Conservation (phyloP, 2,329 filamentous ascomycete genomes). For the Atkinsonella hypoxylon region DNA sequence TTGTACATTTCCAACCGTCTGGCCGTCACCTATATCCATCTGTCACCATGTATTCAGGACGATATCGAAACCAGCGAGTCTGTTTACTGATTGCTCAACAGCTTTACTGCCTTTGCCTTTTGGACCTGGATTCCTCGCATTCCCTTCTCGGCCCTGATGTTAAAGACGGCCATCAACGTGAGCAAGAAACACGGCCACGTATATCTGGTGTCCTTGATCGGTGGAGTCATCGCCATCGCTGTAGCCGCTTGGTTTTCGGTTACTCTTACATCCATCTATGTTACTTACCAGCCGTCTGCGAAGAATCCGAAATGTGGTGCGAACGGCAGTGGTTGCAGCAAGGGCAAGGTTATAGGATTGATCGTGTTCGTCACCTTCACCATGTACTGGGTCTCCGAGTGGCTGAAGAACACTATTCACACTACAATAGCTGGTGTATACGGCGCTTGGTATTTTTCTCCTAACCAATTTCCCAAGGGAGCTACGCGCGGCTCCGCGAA, state of each 20-base stretch:
- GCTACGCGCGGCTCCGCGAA: conserved; percentile 75
- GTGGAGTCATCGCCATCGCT: conserved; percentile 62
- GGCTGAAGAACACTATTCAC: conserved; percentile 88
- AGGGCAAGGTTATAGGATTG: conserved; percentile 69
- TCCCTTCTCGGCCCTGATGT: conserved; percentile 82
- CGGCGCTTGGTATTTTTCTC: conserved; percentile 83
- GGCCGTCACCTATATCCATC: no score
- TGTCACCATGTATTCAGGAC: no score
- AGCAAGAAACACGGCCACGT: conserved; percentile 76
- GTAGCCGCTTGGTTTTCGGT: conserved; percentile 79
- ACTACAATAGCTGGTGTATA: conserved; percentile 80
- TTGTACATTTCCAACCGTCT: no score
- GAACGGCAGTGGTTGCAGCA: conserved; percentile 51
- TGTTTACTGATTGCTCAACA: not conserved
- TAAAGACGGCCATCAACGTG: conserved; percentile 75
- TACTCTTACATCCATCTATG: conserved; percentile 77
- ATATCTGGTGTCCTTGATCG: conserved; percentile 73
- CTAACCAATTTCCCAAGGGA: conserved; percentile 56
- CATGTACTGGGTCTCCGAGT: conserved; percentile 89
- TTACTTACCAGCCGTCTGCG: conserved; percentile 59
- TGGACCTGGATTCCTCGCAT: conserved; percentile 83
- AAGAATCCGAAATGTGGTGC: conserved; percentile 40
- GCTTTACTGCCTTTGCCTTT: conserved; percentile 35
- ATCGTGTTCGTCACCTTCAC: conserved; percentile 83
- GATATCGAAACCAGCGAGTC: not conserved